phyloP scores from a whole-genome alignment of 2,329 filamentous ascomycete species.

The Magnaporthiopsis rhizophila region DNA sequence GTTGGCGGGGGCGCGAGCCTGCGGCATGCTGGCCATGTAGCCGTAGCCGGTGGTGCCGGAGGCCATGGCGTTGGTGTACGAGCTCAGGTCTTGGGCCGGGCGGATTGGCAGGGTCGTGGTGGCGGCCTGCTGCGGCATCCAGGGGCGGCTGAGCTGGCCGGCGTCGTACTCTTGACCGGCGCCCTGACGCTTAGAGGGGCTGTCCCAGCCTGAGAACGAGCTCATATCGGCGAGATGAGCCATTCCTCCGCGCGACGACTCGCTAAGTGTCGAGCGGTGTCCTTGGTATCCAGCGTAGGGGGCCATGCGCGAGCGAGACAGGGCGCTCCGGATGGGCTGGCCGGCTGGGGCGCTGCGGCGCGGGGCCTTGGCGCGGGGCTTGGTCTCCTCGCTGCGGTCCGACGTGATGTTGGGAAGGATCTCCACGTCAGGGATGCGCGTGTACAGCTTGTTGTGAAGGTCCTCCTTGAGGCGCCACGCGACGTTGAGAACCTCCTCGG shows the following conservation, averaged over 20 bases:
- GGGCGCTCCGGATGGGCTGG: neutral
- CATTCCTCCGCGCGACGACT: conserved; percentile 20
- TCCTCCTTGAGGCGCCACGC: conserved; percentile 36
- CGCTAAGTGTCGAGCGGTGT: conserved; percentile 6
- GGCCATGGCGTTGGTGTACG: neutral
- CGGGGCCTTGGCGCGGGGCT: conserved; percentile 19
- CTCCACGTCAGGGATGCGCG: conserved; percentile 49
- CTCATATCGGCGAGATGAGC: conserved; percentile 3
- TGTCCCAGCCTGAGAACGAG: conserved; percentile 5
- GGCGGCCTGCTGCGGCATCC: conserved; percentile 1
- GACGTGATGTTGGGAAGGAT: conserved; percentile 47
- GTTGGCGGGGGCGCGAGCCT: neutral
- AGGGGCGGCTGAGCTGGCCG: neutral
- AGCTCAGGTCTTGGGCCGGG: neutral
- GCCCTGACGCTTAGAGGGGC: conserved; percentile 3
- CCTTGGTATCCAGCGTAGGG: conserved; percentile 4
- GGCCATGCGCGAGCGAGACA: neutral
- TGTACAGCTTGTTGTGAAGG: conserved; percentile 32
- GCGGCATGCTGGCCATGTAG: conserved; percentile 2
- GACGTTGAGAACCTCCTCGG: conserved; percentile 38
- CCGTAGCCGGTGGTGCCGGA: neutral
- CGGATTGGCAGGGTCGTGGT: conserved; percentile 1
- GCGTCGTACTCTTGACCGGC: neutral
- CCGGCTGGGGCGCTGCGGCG: conserved; percentile 16
- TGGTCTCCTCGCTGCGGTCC: conserved; percentile 19